Base-by-base conservation (phyloP, 106 monocot species). In the Dioscorea zingiberensis region DNA sequence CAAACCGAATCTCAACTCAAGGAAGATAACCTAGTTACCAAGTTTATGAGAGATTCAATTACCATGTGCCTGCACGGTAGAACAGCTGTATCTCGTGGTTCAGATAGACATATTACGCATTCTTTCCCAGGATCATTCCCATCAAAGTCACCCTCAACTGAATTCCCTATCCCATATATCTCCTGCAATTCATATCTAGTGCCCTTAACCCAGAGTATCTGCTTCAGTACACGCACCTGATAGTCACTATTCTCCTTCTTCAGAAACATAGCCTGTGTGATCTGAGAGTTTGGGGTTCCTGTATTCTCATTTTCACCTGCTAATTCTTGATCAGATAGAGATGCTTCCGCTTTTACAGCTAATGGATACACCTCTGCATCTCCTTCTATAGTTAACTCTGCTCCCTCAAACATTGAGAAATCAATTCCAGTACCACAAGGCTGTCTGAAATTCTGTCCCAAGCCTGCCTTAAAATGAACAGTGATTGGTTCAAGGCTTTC, bases 21-120 rank as follows among this genome's bases (percentile, higher is more conserved):
- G 38, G 38, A 38, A 38, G 38, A 38, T 1, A 6, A 38, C 4
- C 38, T 38, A 38, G 38, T 38, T 6, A 38, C 1, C 6, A 38
- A 38, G 38, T 38, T 38, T 2, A 38, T 38, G 38, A 38, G 38
- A 38, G 38, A 38, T 38, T 38, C 9, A 38, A 38, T 65, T 76
- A 84, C 88, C 88, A 89, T 84, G 66, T 89, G 84, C 51, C 88
- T 78, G 78, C 88, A 89, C 23, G 88, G 88, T 21, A 89, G 76
- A 59, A 89, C 88, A 22, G 88, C 81, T 17, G 88, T 89, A 58
- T 89, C 84, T 44, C 84, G 69, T 63, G 88, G 84, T 66, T 89
- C 88, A 9, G 81, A 81, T 21, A 89, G 78, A 18, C 88, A 89
- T 69, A 89, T 89, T 15, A 89, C 88, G 58, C 88, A 89, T 61